Base-by-base conservation (phyloP, 139 green algal species). In the Chlorella sp. region DNA sequence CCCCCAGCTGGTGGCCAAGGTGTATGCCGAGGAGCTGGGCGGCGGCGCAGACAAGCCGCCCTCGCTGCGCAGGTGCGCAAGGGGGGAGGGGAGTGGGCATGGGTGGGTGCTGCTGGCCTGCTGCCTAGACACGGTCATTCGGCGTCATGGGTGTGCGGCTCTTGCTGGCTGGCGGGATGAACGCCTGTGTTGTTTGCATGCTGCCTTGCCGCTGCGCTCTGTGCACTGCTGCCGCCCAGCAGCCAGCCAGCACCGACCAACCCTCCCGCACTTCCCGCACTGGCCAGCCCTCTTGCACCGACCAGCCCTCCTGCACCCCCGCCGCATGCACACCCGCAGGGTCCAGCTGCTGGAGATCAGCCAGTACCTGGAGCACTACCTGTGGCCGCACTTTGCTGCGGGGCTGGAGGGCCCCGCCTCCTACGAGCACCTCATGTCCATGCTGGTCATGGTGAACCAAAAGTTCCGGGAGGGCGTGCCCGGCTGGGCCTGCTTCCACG, bases 361-460 rank as follows among this genome's bases (percentile, higher is more conserved):
- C 3, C 94, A 98, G 91, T 99, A 98, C 84, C 85, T 99, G 89
- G 97, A 99, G 88, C 94, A 94, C 81, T 99, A 98, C 84, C 92
- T 99, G 44, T 97, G 93, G 94, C 96, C 93, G 1, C 88, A 97
- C 85, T 98, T 97, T 85, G 88, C 94, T 58, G 83, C 90, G 9
- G 81, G 60, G 26, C 28, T 62, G 54, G 81, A 51, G 67, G 74
- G 58, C 11, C 24, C 51, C 3, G 70, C 81, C 14, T 54, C 81
- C 69, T 80, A 84, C 56, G 89, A 89, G 86, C 95, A 99, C 80
- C 83, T 98, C 22, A 93, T 99, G 92, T 94, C 88, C 73, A 96
- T 98, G 38, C 79, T 98, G 24, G 74, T 96, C 26, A 97, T 99
- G 94, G 88, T 99, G 20, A 99, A 98, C 80, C 95, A 99, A 74